Evolutionary conservation across 176 grass and related monocot species (phyloP).

Genomic region (Musa troglodytarum): DNA sequence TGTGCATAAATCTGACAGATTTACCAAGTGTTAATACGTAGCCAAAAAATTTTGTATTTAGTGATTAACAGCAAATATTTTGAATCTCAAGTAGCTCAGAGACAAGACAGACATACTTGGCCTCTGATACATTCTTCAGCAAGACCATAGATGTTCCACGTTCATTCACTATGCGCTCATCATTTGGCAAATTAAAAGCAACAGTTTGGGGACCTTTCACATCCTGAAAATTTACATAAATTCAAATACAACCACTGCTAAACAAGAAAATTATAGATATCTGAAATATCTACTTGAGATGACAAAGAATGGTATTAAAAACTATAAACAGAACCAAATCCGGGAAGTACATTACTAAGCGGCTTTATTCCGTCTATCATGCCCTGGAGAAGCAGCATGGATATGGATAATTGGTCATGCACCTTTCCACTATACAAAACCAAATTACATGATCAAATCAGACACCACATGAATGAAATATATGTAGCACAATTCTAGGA

Average conservation of each 20-base stretch:
- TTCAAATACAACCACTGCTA: not conserved
- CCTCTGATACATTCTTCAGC: conserved; percentile 96
- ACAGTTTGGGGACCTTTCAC: conserved; percentile 95
- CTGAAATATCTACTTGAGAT: not conserved
- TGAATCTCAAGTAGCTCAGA: conserved; percentile 6
- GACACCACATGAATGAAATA: too few species aligned
- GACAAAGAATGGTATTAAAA: not conserved
- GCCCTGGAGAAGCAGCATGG: too few species aligned
- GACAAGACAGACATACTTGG: conserved; percentile 49
- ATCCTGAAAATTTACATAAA: conserved; percentile 47
- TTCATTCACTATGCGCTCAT: conserved; percentile 89
- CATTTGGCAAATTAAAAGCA: conserved; percentile 98
- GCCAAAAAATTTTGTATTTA: not conserved
- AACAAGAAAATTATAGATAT: not conserved
- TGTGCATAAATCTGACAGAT: conserved; percentile 63
- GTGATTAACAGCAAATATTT: not conserved
- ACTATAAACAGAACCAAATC: not conserved
- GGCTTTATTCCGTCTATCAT: too few species aligned
- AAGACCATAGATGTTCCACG: conserved; percentile 95
- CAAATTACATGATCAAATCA: too few species aligned
- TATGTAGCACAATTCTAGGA: too few species aligned
- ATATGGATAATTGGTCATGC: too few species aligned
- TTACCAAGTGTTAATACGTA: too few species aligned
- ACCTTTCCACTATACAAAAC: too few species aligned
- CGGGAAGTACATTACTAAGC: not conserved